A percentile compares a stretch with the other conserved stretches of the same genome.
These are phyloP conservation scores for Cladophialophora bantiana DNA, from an alignment of 2,329 filamentous ascomycete species.

Conservation along the genomic window DNA sequence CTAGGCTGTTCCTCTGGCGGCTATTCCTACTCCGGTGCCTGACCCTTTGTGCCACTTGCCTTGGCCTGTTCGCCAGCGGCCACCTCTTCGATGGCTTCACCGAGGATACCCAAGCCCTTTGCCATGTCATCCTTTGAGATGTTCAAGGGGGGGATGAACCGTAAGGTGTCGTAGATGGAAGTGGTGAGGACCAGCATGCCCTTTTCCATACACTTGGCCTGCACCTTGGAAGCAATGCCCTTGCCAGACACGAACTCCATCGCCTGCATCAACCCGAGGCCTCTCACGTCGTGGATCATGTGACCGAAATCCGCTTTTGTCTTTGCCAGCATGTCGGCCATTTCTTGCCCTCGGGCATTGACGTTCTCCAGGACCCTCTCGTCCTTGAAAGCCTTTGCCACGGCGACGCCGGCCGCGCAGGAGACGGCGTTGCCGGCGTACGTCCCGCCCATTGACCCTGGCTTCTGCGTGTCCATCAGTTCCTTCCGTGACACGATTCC, in stretches of 20 bases:
- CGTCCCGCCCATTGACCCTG: conserved; percentile 49
- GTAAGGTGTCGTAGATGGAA: conserved; percentile 50
- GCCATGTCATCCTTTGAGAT: conserved; percentile 50
- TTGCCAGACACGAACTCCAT: conserved; percentile 47
- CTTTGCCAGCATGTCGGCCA: conserved; percentile 42
- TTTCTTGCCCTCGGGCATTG: conserved; percentile 43
- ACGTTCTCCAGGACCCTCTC: conserved; percentile 49
- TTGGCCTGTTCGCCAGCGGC: conserved; percentile 40
- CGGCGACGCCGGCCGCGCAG: conserved; percentile 48
- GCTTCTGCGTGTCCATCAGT: conserved; percentile 48
- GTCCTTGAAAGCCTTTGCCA: conserved; percentile 47
- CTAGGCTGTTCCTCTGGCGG: not conserved
- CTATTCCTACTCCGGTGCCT: conserved; percentile 29
- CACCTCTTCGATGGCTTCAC: conserved; percentile 48
- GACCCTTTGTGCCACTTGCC: conserved; percentile 35
- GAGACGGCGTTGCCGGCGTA: conserved; percentile 50
- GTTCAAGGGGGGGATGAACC: conserved; percentile 51
- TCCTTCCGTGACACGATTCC: conserved; percentile 46
- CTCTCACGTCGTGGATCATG: conserved; percentile 49
- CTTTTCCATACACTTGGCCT: conserved; percentile 50
- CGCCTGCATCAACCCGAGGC: conserved; percentile 50
- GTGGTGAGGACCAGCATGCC: conserved; percentile 51
- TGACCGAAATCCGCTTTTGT: conserved; percentile 42
- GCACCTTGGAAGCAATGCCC: conserved; percentile 48
- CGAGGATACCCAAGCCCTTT: conserved; percentile 47